Base-by-base conservation (phyloP, 2,329 filamentous ascomycete species). In the Ophiosphaerella herpotricha region DNA sequence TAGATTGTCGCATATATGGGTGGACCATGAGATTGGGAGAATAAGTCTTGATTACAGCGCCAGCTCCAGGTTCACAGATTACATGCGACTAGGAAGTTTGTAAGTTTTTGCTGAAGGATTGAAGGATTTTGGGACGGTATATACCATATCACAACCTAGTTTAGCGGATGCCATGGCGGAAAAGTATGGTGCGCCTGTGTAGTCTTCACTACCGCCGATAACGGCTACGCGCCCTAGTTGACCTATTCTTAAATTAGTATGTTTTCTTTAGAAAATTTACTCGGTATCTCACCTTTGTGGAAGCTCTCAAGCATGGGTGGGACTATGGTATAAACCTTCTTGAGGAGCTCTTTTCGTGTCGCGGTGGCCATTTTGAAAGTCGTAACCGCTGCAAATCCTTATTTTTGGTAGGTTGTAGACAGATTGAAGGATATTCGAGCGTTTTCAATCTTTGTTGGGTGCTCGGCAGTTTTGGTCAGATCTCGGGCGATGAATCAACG, bases 11-110 rank as follows among this genome's bases (percentile, higher is more conserved):
- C 85, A 99, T 93, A 60, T 97, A 84, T 1, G 94, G 94, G 74
- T 97, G 94, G 9, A 99, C 94, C 93, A 99, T 99, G 24, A 99
- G 81, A 72, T 97, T 97, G 2, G 94, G 94, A 16, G 92, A 97
- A 78, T 97, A 99, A 4, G 91, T 90, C 79, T 99, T 99, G 77
- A 99, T 96, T 33, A 97, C 92, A 66, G 79, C 70, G 50, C 75
- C 91, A 2, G 94, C 94, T 46, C 84, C 88, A 8, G 90, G 91
- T 52, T 96, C 96, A 79, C 94, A 99, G 68, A 99, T 96, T 55
- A 99, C 88, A 77, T 97, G 93, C 57, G 88, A 91, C 91, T 91
- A 46, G 4, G 21, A 12, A 18, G 9, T 1, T 8, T 37, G 47
- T 68, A 55, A 52, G 69, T 52, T 29, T 14, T 7, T 48, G 26